A percentile compares a stretch with the other conserved stretches of the same genome.
Evolutionary conservation across 441 rosid genomes (phyloP).

Genomic region (Populus hybrid): DNA sequence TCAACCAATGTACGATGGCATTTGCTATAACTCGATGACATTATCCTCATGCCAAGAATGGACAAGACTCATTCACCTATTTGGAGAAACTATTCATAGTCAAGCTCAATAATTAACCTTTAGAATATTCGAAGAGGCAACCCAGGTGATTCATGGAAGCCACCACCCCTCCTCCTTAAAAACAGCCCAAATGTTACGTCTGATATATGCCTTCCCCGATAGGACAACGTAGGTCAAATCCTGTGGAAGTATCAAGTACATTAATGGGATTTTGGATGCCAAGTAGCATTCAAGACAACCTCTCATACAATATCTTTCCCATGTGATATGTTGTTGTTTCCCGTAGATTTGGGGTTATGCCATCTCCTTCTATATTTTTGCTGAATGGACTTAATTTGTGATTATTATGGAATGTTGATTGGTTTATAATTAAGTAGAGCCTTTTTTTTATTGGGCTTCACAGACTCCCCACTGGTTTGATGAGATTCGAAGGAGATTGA

Average conservation of each 20-base stretch:
- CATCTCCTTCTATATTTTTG: not conserved
- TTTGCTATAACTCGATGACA: not conserved
- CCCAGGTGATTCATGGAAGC: not conserved
- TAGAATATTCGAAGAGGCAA: not conserved
- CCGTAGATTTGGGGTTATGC: not conserved
- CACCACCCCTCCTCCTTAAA: not conserved
- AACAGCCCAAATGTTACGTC: not conserved
- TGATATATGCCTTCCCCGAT: not conserved
- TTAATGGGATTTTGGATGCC: no score
- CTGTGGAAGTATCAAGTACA: not conserved
- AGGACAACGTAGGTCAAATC: not conserved
- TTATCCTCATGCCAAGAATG: not conserved
- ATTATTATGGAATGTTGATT: not conserved
- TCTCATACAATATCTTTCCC: not conserved
- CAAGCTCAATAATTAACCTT: not conserved
- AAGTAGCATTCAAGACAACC: not conserved
- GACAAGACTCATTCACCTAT: not conserved
- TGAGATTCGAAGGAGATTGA: not conserved
- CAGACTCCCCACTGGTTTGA: not conserved
- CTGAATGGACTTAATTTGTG: not conserved
- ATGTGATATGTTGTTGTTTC: not conserved
- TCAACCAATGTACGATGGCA: not conserved
- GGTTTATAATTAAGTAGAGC: not conserved
- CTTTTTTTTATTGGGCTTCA: not conserved
- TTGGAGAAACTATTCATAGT: not conserved